Conservation (phyloP, 768 basidiomycete genomes). For the Phanerochaete sordida region DNA sequence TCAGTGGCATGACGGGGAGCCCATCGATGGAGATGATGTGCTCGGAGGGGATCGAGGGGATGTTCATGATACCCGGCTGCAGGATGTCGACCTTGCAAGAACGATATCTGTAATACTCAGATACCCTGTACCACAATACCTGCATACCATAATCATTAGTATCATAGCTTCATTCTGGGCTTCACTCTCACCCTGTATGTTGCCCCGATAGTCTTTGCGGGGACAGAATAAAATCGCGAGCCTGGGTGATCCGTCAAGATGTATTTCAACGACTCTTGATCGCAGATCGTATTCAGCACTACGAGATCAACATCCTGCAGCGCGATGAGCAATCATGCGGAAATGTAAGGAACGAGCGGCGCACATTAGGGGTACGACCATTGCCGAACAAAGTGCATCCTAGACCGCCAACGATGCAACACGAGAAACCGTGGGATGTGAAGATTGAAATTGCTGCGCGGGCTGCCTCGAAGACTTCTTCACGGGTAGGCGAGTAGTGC, state of each 20-base stretch:
- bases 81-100: conserved; percentile 24
- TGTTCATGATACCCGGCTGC: conserved; percentile 22
- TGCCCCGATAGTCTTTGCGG: conserved; percentile 10
- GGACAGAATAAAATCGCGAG: conserved; percentile 13
- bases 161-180: no score
- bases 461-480: conserved; percentile 6
- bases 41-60: conserved; percentile 19
- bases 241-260: conserved; percentile 8
- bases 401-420: conserved; percentile 38
- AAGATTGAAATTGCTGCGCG: conserved; percentile 12
- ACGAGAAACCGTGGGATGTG: conserved; percentile 20
- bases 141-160: not conserved
- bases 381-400: conserved; percentile 39
- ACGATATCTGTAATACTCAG: not conserved
- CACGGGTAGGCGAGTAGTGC: not conserved
- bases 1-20: conserved; percentile 26
- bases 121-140: conserved; percentile 10
- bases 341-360: conserved; percentile 9
- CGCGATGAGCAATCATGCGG: not conserved
- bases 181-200: conserved; percentile 10
- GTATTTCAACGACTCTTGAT: conserved; percentile 17
- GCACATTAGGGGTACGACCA: conserved; percentile 33
- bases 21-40: conserved; percentile 9
- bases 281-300: conserved; percentile 7
- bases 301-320: conserved; percentile 13